Conservation (phyloP, 768 basidiomycete species). For the Dictyophora rubrovolvata region DNA sequence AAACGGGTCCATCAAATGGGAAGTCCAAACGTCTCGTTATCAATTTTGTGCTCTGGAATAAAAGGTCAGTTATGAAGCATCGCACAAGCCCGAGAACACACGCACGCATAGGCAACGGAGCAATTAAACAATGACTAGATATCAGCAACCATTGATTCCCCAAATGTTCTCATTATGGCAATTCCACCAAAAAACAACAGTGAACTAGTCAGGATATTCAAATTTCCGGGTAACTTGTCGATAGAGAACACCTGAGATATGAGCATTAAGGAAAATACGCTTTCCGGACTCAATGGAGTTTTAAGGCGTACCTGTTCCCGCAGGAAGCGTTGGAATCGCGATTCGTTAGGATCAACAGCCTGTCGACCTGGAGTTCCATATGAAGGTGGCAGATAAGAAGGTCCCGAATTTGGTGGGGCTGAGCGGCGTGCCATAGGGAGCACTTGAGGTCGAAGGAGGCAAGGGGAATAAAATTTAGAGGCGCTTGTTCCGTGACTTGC, state of each 20-base stretch:
- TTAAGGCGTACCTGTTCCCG: conserved; percentile 46
- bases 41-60: no score
- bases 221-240: conserved; percentile 66
- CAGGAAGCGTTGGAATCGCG: conserved; percentile 42
- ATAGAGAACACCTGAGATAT: conserved; percentile 29
- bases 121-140: not conserved
- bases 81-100: no score
- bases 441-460: not conserved
- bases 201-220: conserved; percentile 57
- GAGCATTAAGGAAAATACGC: not conserved
- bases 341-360: conserved; percentile 47
- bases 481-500: not conserved
- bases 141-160: conserved; percentile 50
- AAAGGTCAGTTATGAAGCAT: no score
- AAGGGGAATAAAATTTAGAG: not conserved
- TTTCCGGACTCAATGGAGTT: not conserved
- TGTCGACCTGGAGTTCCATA: conserved; percentile 31
- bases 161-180: conserved; percentile 63
- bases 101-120: no score
- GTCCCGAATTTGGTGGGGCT: conserved; percentile 43
- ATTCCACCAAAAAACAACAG: conserved; percentile 64
- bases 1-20: not conserved
- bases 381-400: conserved; percentile 45
- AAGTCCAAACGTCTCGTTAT: not conserved
- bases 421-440: conserved; percentile 62